Conservation (phyloP, 805 yeast genomes). For the Metschnikowia vanudenii region DNA sequence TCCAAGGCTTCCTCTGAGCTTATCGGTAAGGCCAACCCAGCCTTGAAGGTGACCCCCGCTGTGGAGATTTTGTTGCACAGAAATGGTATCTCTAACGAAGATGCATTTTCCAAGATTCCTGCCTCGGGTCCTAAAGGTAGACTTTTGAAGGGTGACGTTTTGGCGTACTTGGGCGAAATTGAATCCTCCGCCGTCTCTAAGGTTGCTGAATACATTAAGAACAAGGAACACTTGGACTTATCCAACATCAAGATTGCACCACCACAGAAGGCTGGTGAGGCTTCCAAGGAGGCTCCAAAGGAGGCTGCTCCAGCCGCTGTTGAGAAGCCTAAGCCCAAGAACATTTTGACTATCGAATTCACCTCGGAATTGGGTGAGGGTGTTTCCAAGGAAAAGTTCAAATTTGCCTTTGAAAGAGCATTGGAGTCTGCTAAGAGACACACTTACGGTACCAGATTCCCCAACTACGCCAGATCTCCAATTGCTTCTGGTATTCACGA, state of each 20-base stretch:
- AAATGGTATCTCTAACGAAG: conserved; percentile 62
- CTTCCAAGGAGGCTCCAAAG: not conserved
- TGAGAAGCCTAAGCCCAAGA: conserved; percentile 30
- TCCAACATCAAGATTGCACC: conserved; percentile 56
- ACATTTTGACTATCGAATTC: conserved; percentile 27
- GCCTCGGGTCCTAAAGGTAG: conserved; percentile 92
- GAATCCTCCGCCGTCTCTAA: conserved; percentile 50
- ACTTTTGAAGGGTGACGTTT: conserved; percentile 84
- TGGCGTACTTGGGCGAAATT: conserved; percentile 77
- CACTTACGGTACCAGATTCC: conserved; percentile 36
- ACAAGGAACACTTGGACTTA: conserved; percentile 65
- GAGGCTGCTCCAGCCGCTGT: conserved; percentile 14
- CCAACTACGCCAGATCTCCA: conserved; percentile 37
- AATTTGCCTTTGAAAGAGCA: conserved; percentile 31
- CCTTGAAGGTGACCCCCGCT: conserved; percentile 74
- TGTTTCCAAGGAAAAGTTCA: conserved; percentile 27
- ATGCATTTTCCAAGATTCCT: conserved; percentile 66
- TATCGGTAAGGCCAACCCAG: conserved; percentile 54
- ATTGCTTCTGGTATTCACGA: conserved; percentile 19
- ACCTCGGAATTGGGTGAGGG: conserved; percentile 28
- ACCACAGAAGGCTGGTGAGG: conserved; percentile 22
- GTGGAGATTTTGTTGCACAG: conserved; percentile 64
- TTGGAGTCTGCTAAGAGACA: conserved; percentile 29
- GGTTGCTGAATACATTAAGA: conserved; percentile 55
- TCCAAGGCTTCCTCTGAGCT: conserved; percentile 18